Evolutionary conservation across 306 rosid species (phyloP).

Genomic region (Medicago ruthenica): DNA sequence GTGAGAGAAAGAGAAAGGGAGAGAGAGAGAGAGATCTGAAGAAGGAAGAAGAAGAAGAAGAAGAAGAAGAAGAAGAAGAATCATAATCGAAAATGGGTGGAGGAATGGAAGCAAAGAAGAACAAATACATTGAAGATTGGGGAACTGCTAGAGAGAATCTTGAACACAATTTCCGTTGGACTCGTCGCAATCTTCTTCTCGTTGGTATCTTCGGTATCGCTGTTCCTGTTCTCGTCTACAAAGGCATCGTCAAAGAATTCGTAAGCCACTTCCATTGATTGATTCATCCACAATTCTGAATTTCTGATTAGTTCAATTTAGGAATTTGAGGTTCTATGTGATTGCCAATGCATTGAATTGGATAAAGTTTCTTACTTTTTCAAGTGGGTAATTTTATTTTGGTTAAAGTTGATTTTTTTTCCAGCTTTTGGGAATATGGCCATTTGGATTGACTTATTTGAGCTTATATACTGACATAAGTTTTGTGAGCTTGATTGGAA

Average conservation of each 20-base stretch:
- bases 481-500: no score
- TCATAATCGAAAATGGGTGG: conserved; percentile 67
- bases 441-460: no score
- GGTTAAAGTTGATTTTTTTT: no score
- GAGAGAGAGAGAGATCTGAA: neutral
- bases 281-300: neutral
- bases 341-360: no score
- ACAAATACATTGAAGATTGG: conserved; percentile 93
- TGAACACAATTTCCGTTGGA: conserved; percentile 92
- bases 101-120: conserved; percentile 95
- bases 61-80: neutral
- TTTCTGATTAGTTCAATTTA: no score
- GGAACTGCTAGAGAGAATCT: conserved; percentile 82
- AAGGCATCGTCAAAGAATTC: conserved; percentile 90
- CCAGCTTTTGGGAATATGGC: no score
- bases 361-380: no score
- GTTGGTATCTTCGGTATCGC: conserved; percentile 89
- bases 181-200: conserved; percentile 87
- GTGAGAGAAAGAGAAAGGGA: neutral
- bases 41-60: no score
- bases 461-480: no score
- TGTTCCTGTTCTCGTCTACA: conserved; percentile 82
- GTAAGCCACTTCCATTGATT: conserved; percentile 41
- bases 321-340: no score
- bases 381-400: no score